Evolutionary conservation across 1,284 basidiomycete species (phyloP), one percentile per base, ranked within the genome.

Genomic region (Ustilago hordei): DNA sequence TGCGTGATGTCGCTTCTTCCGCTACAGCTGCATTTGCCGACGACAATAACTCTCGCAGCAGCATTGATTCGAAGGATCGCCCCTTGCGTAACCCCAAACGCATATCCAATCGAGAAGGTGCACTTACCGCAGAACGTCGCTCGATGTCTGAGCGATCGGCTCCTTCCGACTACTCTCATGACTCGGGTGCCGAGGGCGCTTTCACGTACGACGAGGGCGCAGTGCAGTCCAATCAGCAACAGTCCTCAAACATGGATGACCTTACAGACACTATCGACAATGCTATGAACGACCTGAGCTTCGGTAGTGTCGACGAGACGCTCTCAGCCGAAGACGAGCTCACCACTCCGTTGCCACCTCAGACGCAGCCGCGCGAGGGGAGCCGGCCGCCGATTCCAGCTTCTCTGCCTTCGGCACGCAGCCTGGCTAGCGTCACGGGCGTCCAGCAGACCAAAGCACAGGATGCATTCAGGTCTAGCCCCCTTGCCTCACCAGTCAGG

Each of bases 241-340:
- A 45, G 12, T 53, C 68, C n/a, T 39, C 61, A 23, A 64, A 57
- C 41, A 81, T 82, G 64, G 69, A 77, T 17, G 74, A 82, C 15
- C 60, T 83, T 15, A 78, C 81, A 38, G 75, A 78, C 8, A 79
- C 81, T 1, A 79, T 83, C 15, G 61, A 68, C n/a, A 64, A 58
- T 43, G 81, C 79, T 12, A 73, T 83, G 76, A 73, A 81, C 55
- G 75, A 80, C 61, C 69, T 83, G 32, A 82, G 75, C 57, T 82
- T 83, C 35, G 75, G 72, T 38, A 72, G 63, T 48, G 57, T 50
- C 1, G 70, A 68, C 43, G 74, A 76, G 19, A 74, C 74, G 8
- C 36, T 68, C 23, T 71, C 64, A 3, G 64, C 64, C 3, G 65
- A 71, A 12, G 67, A 75, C 12, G 68, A 71, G 12, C 56, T 64